Evolutionary conservation across 495 filamentous ascomycete genomes (phyloP).

Genomic region (Arthonia radiata): DNA sequence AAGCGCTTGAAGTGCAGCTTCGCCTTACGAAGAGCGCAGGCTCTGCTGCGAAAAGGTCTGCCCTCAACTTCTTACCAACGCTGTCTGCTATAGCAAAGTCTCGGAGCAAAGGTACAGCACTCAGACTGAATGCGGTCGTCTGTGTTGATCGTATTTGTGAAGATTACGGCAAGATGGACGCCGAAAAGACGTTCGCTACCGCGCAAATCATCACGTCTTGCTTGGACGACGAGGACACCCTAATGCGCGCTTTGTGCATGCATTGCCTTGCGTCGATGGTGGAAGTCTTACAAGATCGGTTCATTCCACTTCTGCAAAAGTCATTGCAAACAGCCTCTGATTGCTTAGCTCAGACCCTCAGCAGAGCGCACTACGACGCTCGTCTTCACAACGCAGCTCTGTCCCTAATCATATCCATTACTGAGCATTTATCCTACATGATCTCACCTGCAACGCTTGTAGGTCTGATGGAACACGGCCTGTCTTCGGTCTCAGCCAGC

Average conservation of each 20-base stretch:
- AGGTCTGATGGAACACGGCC: constrained; percentile 33
- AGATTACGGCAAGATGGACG: constrained; percentile 62
- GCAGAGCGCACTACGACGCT: constrained; percentile 22
- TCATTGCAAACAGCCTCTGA: constrained; percentile 44
- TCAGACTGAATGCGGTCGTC: constrained; percentile 57
- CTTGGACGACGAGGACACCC: constrained; percentile 43
- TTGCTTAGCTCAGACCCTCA: constrained; percentile 38
- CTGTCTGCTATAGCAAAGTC: constrained; percentile 46
- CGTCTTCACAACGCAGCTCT: constrained; percentile 61
- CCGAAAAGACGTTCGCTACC: constrained; percentile 33
- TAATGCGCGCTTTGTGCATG: constrained; percentile 56
- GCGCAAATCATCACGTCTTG: constrained; percentile 57
- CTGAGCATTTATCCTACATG: constrained; percentile 67
- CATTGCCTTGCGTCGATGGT: constrained; percentile 71
- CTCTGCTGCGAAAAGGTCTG: constrained; percentile 33
- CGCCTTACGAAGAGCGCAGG: constrained; percentile 40
- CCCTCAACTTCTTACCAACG: constrained; percentile 56
- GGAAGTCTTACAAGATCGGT: constrained; percentile 58
- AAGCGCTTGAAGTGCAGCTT: constrained; percentile 50
- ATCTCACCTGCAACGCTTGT: constrained; percentile 47
- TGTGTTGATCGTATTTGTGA: constrained; percentile 83
- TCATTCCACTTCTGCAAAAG: constrained; percentile 58
- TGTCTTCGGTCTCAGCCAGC: too few relatives aligned
- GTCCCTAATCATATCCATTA: constrained; percentile 49
- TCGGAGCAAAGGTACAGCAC: constrained; percentile 34